Conservation (phyloP, 108 stramenopile species). For the Pseudonitzschia delicatissima region DNA sequence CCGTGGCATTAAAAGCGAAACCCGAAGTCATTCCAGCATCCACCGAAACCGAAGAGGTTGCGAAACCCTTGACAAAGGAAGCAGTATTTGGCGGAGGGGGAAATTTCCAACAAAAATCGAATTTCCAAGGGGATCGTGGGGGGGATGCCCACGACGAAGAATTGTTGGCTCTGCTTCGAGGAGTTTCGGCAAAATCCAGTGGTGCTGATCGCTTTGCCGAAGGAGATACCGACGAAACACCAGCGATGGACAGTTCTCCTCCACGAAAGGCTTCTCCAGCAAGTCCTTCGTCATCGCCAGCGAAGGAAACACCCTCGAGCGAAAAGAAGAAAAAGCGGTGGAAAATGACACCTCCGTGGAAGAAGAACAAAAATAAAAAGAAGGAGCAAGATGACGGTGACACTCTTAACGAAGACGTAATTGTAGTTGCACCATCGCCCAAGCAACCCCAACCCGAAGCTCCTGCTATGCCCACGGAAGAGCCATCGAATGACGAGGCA, state of each 20-base stretch:
- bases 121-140: conserved; percentile 66
- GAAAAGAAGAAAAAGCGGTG: conserved; percentile 6
- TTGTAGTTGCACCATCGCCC: background rate
- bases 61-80: conserved; percentile 6
- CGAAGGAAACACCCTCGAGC: background rate
- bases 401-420: background rate
- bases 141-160: conserved; percentile 77
- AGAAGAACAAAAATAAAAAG: background rate
- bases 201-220: conserved; percentile 48
- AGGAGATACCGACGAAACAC: conserved; percentile 35
- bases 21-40: background rate
- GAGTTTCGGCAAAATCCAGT: conserved; percentile 54
- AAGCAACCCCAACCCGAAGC: background rate
- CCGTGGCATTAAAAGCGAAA: background rate
- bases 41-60: background rate
- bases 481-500: background rate
- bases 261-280: background rate
- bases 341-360: background rate
- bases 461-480: background rate
- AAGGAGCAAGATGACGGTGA: background rate
- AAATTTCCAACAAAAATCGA: conserved; percentile 28
- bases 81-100: conserved; percentile 9
- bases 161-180: conserved; percentile 56
- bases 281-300: background rate
- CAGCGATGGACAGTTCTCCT: conserved; percentile 65